Evolutionary conservation across 2,329 filamentous ascomycete genomes (phyloP).

Genomic region (Paecilomyces niveus): DNA sequence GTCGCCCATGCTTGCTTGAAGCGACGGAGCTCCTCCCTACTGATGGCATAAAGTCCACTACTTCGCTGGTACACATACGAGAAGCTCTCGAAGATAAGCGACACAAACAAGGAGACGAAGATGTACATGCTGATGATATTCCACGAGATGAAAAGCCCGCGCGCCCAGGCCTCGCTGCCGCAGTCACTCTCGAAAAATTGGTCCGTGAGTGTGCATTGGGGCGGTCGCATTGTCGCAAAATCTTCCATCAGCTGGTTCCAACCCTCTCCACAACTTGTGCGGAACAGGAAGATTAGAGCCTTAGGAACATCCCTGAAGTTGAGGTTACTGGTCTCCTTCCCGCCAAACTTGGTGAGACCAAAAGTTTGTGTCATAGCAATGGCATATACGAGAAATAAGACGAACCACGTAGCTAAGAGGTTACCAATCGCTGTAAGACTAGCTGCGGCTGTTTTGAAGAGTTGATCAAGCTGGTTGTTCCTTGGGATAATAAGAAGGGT

Average conservation of each 20-base stretch:
- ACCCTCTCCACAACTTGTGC: conserved; percentile 87
- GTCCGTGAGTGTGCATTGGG: conserved; percentile 65
- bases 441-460: conserved; percentile 97
- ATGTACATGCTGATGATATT: conserved; percentile 99
- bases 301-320: conserved; percentile 95
- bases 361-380: conserved; percentile 96
- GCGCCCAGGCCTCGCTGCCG: conserved; percentile 81
- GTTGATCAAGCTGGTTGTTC: conserved; percentile 93
- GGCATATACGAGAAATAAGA: conserved; percentile 91
- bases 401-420: conserved; percentile 91
- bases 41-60: conserved; percentile 83
- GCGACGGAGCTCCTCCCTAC: conserved; percentile 84
- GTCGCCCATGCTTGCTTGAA: conserved; percentile 99
- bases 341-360: conserved; percentile 81
- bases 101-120: conserved; percentile 96
- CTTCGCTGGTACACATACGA: conserved; percentile 98
- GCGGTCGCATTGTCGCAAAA: conserved; percentile 70
- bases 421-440: conserved; percentile 88
- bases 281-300: conserved; percentile 85
- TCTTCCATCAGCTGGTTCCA: conserved; percentile 99
- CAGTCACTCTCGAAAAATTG: conserved; percentile 86
- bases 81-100: conserved; percentile 98
- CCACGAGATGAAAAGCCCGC: conserved; percentile 87
- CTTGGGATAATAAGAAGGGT: conserved; percentile 86
- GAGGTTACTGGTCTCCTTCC: conserved; percentile 64